Percentiles rank a stretch among this genome's conserved stretches.
phyloP scores from a whole-genome alignment of 73 alveolate genomes.

The Paramecium pentaurelia region DNA sequence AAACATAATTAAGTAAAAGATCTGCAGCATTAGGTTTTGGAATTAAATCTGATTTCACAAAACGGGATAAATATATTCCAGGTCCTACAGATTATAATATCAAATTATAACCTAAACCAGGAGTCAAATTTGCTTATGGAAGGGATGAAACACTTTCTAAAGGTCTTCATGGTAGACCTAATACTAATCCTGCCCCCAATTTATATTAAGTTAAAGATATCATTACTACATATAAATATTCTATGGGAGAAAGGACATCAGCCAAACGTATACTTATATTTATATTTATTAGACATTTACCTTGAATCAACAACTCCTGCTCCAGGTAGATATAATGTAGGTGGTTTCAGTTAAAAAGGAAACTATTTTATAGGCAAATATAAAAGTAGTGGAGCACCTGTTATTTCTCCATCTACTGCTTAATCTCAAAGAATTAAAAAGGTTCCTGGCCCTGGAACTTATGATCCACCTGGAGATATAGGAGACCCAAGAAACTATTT shows the following conservation, averaged over 20 bases:
- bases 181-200: slow-evolving; percentile 24
- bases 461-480: slow-evolving; percentile 33
- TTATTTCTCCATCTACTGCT: not conserved
- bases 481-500: not conserved
- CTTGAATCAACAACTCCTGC: not conserved
- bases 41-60: not conserved
- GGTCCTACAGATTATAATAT: not conserved
- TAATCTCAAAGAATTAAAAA: not conserved
- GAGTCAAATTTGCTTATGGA: slow-evolving; percentile 39
- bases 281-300: not conserved
- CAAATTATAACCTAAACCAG: not conserved
- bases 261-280: not conserved
- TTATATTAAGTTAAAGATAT: not conserved
- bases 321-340: slow-evolving; percentile 16
- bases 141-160: not conserved
- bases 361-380: not conserved
- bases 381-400: slow-evolving; percentile 38
- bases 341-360: not conserved
- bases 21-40: slow-evolving; percentile 22
- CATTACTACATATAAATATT: not conserved
- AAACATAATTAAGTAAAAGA: not conserved
- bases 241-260: slow-evolving; percentile 13
- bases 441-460: slow-evolving; percentile 39
- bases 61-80: slow-evolving; percentile 3
- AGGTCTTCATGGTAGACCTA: not conserved